These are phyloP conservation scores for Chaetoceros muelleri DNA, from an alignment of 108 stramenopile species.

Conservation along the genomic window DNA sequence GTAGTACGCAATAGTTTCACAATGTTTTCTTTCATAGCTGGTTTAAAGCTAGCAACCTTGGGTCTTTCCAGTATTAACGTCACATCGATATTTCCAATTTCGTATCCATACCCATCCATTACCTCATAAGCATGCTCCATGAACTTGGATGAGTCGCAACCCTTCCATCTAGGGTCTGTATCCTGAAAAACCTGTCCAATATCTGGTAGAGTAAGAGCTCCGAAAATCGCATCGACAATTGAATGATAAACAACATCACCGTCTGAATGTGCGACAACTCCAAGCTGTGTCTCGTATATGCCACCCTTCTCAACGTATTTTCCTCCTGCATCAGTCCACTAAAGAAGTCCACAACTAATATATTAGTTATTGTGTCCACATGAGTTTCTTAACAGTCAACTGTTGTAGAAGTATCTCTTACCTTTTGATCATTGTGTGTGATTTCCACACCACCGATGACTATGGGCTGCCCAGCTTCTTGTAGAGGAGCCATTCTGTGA, in stretches of 20 bases:
- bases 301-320: slow-evolving; percentile 59
- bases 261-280: slow-evolving; percentile 89
- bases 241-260: slow-evolving; percentile 94
- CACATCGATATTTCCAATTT: slow-evolving; percentile 84
- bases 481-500: slow-evolving; percentile 83
- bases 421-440: slow-evolving; percentile 70
- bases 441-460: slow-evolving; percentile 87
- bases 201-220: slow-evolving; percentile 80
- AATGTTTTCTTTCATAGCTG: slow-evolving; percentile 90
- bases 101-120: slow-evolving; percentile 76
- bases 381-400: no score
- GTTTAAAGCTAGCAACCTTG: slow-evolving; percentile 84
- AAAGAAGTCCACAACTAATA: not conserved
- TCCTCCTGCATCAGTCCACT: slow-evolving; percentile 77
- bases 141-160: slow-evolving; percentile 86
- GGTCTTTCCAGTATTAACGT: slow-evolving; percentile 84
- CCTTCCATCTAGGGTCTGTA: slow-evolving; percentile 91
- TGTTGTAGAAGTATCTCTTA: no score
- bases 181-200: slow-evolving; percentile 94
- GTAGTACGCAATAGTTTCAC: slow-evolving; percentile 70
- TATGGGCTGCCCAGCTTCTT: slow-evolving; percentile 81
- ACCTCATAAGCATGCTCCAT: slow-evolving; percentile 86
- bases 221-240: slow-evolving; percentile 91
- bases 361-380: not conserved
- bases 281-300: slow-evolving; percentile 71